A percentile compares a stretch with the other conserved stretches of the same genome.
Conservation (phyloP, 2,329 filamentous ascomycete genomes). For the Emergomyces pasteurianus region DNA sequence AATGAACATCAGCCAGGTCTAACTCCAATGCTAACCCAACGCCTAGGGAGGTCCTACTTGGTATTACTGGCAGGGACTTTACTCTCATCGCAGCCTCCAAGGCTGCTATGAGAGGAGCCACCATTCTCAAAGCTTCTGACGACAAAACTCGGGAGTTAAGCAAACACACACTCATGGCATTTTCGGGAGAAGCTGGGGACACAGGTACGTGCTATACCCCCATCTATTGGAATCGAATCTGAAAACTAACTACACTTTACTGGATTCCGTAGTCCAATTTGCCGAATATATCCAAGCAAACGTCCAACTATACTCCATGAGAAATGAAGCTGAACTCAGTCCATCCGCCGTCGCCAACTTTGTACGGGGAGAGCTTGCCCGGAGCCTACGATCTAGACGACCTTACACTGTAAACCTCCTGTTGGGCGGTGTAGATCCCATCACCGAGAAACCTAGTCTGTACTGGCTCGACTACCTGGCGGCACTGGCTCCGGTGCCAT, state of each 20-base stretch:
- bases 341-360: conserved; percentile 84
- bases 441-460: conserved; percentile 77
- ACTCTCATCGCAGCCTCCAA: conserved; percentile 96
- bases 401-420: conserved; percentile 96
- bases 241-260: not conserved
- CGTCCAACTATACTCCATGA: conserved; percentile 95
- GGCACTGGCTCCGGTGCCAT: conserved; percentile 74
- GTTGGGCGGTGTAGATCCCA: conserved; percentile 84
- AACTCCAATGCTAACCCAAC: not conserved
- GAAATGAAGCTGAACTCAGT: conserved; percentile 84
- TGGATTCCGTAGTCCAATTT: conserved; percentile 64
- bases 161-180: conserved; percentile 89
- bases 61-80: conserved; percentile 98
- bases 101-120: conserved; percentile 94
- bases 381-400: conserved; percentile 77
- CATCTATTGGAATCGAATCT: not conserved
- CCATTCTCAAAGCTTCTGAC: conserved; percentile 86
- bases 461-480: conserved; percentile 98
- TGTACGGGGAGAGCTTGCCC: conserved; percentile 84
- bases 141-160: conserved; percentile 93
- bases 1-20: not conserved
- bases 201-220: conserved; percentile 50
- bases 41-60: conserved; percentile 86
- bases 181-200: conserved; percentile 90
- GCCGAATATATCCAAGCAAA: conserved; percentile 99